Conservation (phyloP, 2,329 filamentous ascomycete species). For the Paracamarosporium sp. region DNA sequence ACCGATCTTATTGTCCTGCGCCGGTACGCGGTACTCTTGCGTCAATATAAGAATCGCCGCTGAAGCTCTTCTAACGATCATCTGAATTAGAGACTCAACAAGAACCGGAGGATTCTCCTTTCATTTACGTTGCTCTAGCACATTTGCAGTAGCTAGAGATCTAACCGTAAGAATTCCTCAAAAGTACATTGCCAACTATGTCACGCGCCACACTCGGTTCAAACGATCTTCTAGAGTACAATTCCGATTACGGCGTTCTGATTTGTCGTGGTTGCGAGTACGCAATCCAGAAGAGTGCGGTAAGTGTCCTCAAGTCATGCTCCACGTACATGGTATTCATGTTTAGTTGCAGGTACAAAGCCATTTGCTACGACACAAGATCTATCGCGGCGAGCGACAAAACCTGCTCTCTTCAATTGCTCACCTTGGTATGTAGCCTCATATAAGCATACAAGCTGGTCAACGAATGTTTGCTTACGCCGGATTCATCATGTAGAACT, state of each 20-base stretch:
- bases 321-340: neutral
- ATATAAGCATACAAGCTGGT: neutral
- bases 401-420: slow-evolving; percentile 29
- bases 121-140: neutral
- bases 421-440: slow-evolving; percentile 15
- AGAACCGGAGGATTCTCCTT: neutral
- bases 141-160: neutral
- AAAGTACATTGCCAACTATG: slow-evolving; percentile 1
- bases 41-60: neutral
- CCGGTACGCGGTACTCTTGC: neutral
- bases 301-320: neutral
- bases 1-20: neutral
- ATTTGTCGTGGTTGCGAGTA: slow-evolving; percentile 48
- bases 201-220: slow-evolving; percentile 18
- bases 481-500: slow-evolving; percentile 19
- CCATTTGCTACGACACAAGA: slow-evolving; percentile 47
- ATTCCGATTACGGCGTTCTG: slow-evolving; percentile 31
- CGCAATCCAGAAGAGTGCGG: slow-evolving; percentile 47
- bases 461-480: neutral
- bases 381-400: slow-evolving; percentile 43
- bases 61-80: neutral
- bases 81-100: neutral
- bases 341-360: slow-evolving; percentile 28
- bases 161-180: slow-evolving; percentile 9
- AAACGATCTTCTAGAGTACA: slow-evolving; percentile 26